Evolutionary conservation across 2,329 filamentous ascomycete genomes (phyloP), one percentile per base, ranked within the genome.

Genomic region (Apiospora pterosperma): DNA sequence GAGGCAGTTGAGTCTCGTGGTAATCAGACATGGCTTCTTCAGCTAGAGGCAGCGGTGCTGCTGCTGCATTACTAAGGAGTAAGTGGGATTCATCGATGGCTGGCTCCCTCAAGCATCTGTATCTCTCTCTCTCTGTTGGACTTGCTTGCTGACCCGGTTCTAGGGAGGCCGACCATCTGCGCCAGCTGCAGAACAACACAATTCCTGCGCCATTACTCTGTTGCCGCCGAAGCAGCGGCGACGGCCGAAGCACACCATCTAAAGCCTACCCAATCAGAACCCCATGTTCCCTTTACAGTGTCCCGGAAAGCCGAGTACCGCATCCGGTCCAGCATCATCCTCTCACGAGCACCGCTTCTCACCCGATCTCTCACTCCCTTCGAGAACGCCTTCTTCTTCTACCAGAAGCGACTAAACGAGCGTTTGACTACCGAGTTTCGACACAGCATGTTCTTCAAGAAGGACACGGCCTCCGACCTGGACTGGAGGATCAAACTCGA

Each of bases 391-490:
- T 98, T 91, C 81, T 97, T 91, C 84, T 93, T 99, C 77, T 99
- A 99, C 82, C 96, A 99, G 81, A 95, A 95, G 73, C 93, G 96
- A 16, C 85, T 99, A 66, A 97, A 98, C 78, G 96, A 99, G 83
- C 92, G 96, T 52, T 85, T 97, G 62, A 89, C 90, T 23, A 85
- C 96, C 5, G 92, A 94, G 1, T 99, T 98, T 78, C 91, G 91
- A 64, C 88, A 92, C 70, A 92, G 92, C 76, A 96, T 98, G 81
- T 99, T 97, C 85, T 97, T 94, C 86, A 97, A 97, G 83, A 89
- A 89, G 71, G 92, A 92, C 75, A 97, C 94, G 12, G 90, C 93
- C 1, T 85, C 88, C 10, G 92, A 94, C 69, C 83, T 93, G 61
- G 94, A 97, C 80, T 98, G 93, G 92, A 92, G 94, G 77, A 85